These are phyloP conservation scores for Epichloe gansuensis DNA, from an alignment of 2,329 filamentous ascomycete species.

Conservation along the genomic window DNA sequence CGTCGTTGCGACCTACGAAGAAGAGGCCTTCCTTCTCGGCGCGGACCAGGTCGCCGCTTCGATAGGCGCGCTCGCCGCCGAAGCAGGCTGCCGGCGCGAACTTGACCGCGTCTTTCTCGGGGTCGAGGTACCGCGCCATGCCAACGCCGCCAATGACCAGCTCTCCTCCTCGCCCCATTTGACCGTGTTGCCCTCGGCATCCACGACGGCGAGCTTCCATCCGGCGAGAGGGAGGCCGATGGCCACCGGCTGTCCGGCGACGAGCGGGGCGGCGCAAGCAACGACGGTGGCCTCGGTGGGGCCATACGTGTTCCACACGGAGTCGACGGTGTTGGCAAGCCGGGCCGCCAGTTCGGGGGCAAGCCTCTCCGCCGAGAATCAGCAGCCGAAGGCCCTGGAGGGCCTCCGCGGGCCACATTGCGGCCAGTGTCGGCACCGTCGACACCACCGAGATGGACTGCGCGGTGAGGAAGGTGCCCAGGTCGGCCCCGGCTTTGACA, in stretches of 20 bases:
- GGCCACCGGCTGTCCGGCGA: constrained; percentile 8
- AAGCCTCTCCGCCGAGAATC: constrained; percentile 14
- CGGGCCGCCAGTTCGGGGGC: constrained; percentile 10
- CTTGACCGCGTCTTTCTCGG: constrained; percentile 10
- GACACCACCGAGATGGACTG: constrained; percentile 13
- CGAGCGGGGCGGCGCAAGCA: constrained; percentile 11
- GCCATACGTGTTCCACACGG: constrained; percentile 15
- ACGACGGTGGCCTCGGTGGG: constrained; percentile 15
- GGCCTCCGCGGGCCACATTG: constrained; percentile 12
- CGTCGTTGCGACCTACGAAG: constrained; percentile 16
- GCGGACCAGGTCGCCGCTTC: constrained; percentile 15
- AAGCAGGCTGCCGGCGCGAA: constrained; percentile 11
- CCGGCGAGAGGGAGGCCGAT: constrained; percentile 13
- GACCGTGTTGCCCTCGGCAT: constrained; percentile 30
- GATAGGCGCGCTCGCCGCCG: constrained; percentile 12
- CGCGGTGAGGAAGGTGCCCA: constrained; percentile 9
- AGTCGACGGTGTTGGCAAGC: constrained; percentile 9
- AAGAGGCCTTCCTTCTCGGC: constrained; percentile 12
- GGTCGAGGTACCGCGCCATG: constrained; percentile 13
- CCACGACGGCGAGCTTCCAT: constrained; percentile 17
- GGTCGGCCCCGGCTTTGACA: constrained; percentile 12
- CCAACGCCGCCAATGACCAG: constrained; percentile 13
- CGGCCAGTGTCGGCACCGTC: constrained; percentile 12
- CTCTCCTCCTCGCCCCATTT: constrained; percentile 18
- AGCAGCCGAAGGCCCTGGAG: constrained; percentile 11